These are phyloP conservation scores for Naganishia cerealis DNA, from an alignment of 1,284 basidiomycete genomes.

Conservation along the genomic window DNA sequence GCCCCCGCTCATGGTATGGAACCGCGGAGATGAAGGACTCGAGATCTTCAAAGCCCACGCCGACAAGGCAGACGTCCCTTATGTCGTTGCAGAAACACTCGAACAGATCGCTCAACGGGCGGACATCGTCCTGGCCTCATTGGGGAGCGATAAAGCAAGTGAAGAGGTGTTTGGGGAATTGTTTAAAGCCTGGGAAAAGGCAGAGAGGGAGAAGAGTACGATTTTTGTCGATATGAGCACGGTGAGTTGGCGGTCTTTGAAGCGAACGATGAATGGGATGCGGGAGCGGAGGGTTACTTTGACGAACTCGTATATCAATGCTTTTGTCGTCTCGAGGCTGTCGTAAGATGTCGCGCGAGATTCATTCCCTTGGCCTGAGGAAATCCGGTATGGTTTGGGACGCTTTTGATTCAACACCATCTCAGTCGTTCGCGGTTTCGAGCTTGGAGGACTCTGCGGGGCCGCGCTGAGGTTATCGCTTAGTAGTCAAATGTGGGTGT, in stretches of 20 bases:
- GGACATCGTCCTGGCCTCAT: constrained; percentile 76
- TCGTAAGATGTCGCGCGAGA: too few species aligned
- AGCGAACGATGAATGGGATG: not conserved
- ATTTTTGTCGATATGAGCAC: constrained; percentile 81
- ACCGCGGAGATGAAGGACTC: constrained; percentile 46
- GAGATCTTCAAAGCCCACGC: constrained; percentile 47
- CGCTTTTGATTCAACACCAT: too few species aligned
- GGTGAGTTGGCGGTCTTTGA: constrained; percentile 54
- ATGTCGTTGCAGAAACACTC: constrained; percentile 45
- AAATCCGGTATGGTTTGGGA: too few species aligned
- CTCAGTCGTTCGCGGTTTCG: too few species aligned
- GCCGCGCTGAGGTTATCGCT: too few species aligned
- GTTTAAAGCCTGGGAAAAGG: constrained; percentile 61
- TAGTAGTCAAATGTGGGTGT: too few species aligned
- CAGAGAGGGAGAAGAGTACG: constrained; percentile 56
- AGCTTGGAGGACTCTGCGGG: too few species aligned
- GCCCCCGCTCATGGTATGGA: constrained; percentile 53
- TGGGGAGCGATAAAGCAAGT: constrained; percentile 72
- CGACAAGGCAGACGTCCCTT: constrained; percentile 41
- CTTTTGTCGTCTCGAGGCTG: too few species aligned
- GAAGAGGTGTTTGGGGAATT: constrained; percentile 68
- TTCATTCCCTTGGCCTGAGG: too few species aligned
- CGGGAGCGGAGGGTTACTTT: too few species aligned
- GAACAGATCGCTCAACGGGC: constrained; percentile 54
- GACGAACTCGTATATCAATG: too few species aligned